Conservation (phyloP, 169 alveolate species). For the Amoebophrya sp. region DNA sequence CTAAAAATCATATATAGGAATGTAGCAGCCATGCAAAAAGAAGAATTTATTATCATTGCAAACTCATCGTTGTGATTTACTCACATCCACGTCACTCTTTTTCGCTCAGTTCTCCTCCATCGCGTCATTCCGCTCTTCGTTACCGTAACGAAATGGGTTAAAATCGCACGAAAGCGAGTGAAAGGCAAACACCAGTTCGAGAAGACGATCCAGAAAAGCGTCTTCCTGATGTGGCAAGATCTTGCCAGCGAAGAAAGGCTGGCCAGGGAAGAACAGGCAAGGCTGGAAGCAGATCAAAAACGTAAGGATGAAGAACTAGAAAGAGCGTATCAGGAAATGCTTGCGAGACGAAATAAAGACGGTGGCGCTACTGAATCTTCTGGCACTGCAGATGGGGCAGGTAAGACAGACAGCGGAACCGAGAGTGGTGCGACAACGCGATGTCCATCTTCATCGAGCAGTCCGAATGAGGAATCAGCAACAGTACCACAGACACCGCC, state of each 20-base stretch:
- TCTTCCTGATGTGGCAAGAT: constrained; percentile 12
- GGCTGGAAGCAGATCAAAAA: neutral
- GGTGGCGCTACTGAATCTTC: neutral
- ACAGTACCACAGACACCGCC: no score
- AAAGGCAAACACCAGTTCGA: neutral
- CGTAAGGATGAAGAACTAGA: neutral
- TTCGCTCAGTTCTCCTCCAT: neutral
- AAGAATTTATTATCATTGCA: neutral
- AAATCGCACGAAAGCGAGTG: neutral
- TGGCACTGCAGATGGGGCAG: no score
- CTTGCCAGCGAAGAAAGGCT: neutral
- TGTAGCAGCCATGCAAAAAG: neutral
- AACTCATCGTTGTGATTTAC: neutral
- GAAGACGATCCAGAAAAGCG: neutral
- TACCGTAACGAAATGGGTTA: neutral
- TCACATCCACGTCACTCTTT: neutral
- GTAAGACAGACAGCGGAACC: no score
- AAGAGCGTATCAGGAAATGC: neutral
- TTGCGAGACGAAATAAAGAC: neutral
- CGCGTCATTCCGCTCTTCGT: neutral
- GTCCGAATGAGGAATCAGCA: no score
- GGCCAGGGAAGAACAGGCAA: neutral
- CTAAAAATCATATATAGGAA: neutral
- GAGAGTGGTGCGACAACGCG: no score
- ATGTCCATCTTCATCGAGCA: no score